A percentile compares a stretch with the other conserved stretches of the same genome.
Conservation (phyloP, 164 flowering plant genomes). For the Nelumbo lutea region DNA sequence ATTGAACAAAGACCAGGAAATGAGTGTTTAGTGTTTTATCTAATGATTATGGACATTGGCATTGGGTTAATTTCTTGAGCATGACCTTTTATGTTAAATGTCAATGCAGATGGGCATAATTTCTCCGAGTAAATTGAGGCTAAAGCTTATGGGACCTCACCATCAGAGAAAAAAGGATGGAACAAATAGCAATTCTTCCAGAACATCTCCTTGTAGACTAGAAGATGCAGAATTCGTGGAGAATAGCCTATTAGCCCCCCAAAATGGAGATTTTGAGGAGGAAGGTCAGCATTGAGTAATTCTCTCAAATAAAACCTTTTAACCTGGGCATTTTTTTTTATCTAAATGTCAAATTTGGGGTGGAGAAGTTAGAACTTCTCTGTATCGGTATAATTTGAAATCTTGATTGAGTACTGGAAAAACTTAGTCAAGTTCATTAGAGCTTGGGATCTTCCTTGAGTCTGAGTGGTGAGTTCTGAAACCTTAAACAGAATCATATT, state of each 20-base stretch:
- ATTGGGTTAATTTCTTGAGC: background rate
- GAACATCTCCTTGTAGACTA: slow-evolving; percentile 79
- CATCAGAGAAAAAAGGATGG: slow-evolving; percentile 57
- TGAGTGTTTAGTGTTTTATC: too few relatives aligned
- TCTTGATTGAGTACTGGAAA: too few relatives aligned
- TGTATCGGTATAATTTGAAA: too few relatives aligned
- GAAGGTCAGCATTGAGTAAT: slow-evolving; percentile 28
- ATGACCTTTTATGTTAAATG: background rate
- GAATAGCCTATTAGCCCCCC: slow-evolving; percentile 54
- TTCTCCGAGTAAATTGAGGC: slow-evolving; percentile 89
- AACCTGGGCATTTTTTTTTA: too few relatives aligned
- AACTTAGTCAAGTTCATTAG: too few relatives aligned
- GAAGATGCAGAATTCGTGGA: slow-evolving; percentile 61
- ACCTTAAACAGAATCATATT: too few relatives aligned
- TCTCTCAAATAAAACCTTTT: too few relatives aligned
- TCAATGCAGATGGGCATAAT: slow-evolving; percentile 67
- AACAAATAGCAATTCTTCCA: slow-evolving; percentile 61
- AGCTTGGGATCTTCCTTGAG: too few relatives aligned
- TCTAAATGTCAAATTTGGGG: too few relatives aligned
- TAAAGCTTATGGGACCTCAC: slow-evolving; percentile 72
- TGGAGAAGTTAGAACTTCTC: too few relatives aligned
- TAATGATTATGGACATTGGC: background rate
- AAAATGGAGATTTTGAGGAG: slow-evolving; percentile 32
- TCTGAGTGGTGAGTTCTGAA: too few relatives aligned
- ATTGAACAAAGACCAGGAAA: background rate